A percentile compares a stretch with the other conserved stretches of the same genome.
Evolutionary conservation across 169 alveolate species (phyloP).

Genomic region (Plasmodium malariae): DNA sequence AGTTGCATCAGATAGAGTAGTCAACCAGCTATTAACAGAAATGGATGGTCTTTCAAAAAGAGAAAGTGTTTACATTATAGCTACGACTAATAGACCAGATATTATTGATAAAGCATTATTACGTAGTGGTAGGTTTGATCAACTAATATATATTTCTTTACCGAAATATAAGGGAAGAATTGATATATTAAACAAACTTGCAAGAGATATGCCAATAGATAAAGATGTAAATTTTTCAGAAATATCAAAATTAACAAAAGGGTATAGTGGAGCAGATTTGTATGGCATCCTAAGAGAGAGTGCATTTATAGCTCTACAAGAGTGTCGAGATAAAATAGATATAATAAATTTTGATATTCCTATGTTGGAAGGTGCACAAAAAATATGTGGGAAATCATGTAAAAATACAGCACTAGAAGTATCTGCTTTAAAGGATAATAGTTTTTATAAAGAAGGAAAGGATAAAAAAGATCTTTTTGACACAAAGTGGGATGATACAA

Average conservation of each 20-base stretch:
- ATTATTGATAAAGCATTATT: conserved; percentile 99
- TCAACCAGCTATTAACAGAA: conserved; percentile 98
- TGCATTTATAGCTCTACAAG: conserved; percentile 89
- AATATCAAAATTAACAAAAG: conserved; percentile 89
- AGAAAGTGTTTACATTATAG: conserved; percentile 96
- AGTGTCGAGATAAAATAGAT: conserved; percentile 73
- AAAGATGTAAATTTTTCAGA: conserved; percentile 85
- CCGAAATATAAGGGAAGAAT: conserved; percentile 95
- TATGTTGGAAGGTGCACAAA: too few relatives aligned
- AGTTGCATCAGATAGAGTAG: conserved; percentile 96
- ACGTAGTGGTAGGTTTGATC: conserved; percentile 95
- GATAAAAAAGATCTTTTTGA: too few relatives aligned
- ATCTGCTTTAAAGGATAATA: too few relatives aligned
- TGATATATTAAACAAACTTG: conserved; percentile 90
- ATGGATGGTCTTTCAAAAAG: conserved; percentile 97
- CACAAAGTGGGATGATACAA: too few relatives aligned
- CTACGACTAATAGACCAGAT: conserved; percentile 99
- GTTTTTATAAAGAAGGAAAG: too few relatives aligned
- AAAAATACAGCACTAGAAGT: too few relatives aligned
- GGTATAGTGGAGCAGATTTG: conserved; percentile 98
- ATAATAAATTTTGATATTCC: conserved; percentile 1
- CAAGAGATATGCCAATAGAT: conserved; percentile 92
- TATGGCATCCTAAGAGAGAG: conserved; percentile 95
- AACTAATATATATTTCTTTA: conserved; percentile 95
- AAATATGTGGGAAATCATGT: too few relatives aligned